Evolutionary conservation across 1,284 basidiomycete genomes (phyloP), one percentile per base, ranked within the genome.

Genomic region (Meira miltonrushii): DNA sequence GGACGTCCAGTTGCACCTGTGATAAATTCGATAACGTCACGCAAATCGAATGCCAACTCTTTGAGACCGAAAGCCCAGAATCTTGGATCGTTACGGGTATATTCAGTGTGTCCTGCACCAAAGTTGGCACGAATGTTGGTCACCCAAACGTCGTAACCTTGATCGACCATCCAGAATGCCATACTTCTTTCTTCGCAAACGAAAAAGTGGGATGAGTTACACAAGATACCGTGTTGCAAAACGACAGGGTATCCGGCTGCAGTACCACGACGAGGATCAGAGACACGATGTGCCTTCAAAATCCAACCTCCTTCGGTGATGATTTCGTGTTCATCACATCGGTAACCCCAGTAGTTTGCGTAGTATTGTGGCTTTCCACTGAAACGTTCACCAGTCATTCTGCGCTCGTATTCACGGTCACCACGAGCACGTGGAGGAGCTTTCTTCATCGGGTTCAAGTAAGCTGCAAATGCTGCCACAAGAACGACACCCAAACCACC

Each of bases 1-100:
- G 65, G 60, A 37, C 61, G 61, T 9, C 68, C 72, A 5, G 75
- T 75, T 11, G 64, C 68, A 28, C 66, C 66, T 19, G 68, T 64
- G 57, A 77, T 67, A 63, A 68, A 77, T 62, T 77, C 65, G 59
- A 77, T 71, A 28, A 75, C 55, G 44, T 77, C 74, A 23, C 66
- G 63, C 13, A 77, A 64, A 55, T 77, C 75, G 28, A 69, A 71
- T 21, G 74, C 75, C 11, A 77, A 64, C 50, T 77, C 74, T 62
- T 76, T 74, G 61, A 77, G 61, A 49, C 71, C 67, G 71, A 72
- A 77, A 23, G 75, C 74, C 75, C 75, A 77, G 67, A 75, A 77
- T n/a, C 75, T 66, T 19, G 75, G 75, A 57, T 77, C 75, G 51
- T 60, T 64, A 11, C 71, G 68, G 12, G 57, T 59, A 62, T 63